Percentiles rank a stretch among this genome's conserved stretches.
Conservation (phyloP, 1,139 yeast genomes). For the Candida tropicalis region DNA sequence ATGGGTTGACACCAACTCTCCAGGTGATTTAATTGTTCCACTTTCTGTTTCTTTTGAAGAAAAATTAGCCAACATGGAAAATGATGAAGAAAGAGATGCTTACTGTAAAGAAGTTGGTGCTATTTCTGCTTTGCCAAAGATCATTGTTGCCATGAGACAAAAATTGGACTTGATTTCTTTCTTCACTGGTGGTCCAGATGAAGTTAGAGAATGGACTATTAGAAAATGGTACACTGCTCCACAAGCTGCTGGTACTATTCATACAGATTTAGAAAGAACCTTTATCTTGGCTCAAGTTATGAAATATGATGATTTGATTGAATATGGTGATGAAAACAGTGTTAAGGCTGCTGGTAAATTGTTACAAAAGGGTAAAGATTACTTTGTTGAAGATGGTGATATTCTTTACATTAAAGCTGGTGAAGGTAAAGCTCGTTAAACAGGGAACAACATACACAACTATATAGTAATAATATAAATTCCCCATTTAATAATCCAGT, state of each 20-base stretch:
- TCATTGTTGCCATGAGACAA: constrained; percentile 80
- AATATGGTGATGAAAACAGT: constrained; percentile 78
- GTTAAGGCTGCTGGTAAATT: constrained; percentile 95
- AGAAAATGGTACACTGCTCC: constrained; percentile 86
- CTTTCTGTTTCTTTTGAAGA: constrained; percentile 92
- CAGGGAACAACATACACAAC: not conserved
- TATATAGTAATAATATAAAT: not conserved
- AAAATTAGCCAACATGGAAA: constrained; percentile 83
- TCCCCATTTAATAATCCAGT: not conserved
- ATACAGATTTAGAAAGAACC: constrained; percentile 59
- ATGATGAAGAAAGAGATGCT: constrained; percentile 89
- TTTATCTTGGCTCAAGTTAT: constrained; percentile 52
- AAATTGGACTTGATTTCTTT: constrained; percentile 80
- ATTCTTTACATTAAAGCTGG: constrained; percentile 94
- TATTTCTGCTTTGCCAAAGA: constrained; percentile 84
- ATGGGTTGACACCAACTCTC: constrained; percentile 94
- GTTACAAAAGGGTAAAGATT: constrained; percentile 94
- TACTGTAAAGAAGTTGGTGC: constrained; percentile 89
- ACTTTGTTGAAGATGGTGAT: constrained; percentile 82
- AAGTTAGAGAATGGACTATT: constrained; percentile 88
- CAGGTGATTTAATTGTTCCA: constrained; percentile 95
- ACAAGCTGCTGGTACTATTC: constrained; percentile 87
- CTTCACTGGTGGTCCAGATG: constrained; percentile 85
- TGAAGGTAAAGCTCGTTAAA: constrained; percentile 79
- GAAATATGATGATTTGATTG: constrained; percentile 60